A percentile compares a stretch with the other conserved stretches of the same genome.
These are phyloP conservation scores for Mangifera indica DNA, from an alignment of 345 rosid genomes.

Conservation along the genomic window DNA sequence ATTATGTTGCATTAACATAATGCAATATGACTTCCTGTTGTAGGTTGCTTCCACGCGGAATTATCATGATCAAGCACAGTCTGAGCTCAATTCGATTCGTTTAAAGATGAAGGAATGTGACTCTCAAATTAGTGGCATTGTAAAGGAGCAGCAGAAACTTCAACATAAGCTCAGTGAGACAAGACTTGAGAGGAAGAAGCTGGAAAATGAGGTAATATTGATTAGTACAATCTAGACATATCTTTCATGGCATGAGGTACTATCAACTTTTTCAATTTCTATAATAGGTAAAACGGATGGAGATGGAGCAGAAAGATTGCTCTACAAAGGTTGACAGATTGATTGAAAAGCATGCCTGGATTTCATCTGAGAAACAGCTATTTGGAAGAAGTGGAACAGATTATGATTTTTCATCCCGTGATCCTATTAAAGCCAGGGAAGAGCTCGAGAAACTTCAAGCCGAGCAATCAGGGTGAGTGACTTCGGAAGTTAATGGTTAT, in stretches of 20 bases:
- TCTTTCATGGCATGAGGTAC: constrained; percentile 1
- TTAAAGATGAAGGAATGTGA: constrained; percentile 90
- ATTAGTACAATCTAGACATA: neutral
- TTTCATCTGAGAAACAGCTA: constrained; percentile 83
- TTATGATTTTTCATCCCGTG: constrained; percentile 77
- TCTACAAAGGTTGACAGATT: constrained; percentile 75
- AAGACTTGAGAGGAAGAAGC: constrained; percentile 83
- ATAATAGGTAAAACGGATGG: constrained; percentile 73
- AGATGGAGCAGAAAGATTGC: constrained; percentile 86
- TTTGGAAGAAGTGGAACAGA: constrained; percentile 96
- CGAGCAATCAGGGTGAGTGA: constrained; percentile 76
- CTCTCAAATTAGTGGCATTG: constrained; percentile 67
- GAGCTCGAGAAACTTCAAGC: constrained; percentile 82
- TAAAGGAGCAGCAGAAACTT: constrained; percentile 69
- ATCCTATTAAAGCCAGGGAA: constrained; percentile 73
- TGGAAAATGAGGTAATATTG: constrained; percentile 89
- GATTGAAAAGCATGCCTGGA: constrained; percentile 95
- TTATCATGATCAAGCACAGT: constrained; percentile 56
- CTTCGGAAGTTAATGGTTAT: constrained; percentile 12
- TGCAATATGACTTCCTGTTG: constrained; percentile 25
- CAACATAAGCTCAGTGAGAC: constrained; percentile 66
- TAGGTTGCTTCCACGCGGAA: constrained; percentile 63
- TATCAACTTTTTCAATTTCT: neutral
- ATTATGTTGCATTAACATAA: constrained; percentile 3
- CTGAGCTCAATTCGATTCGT: constrained; percentile 66